Evolutionary conservation across 2,329 filamentous ascomycete species (phyloP), one percentile per base, ranked within the genome.

Genomic region (Aspergillus awamori): DNA sequence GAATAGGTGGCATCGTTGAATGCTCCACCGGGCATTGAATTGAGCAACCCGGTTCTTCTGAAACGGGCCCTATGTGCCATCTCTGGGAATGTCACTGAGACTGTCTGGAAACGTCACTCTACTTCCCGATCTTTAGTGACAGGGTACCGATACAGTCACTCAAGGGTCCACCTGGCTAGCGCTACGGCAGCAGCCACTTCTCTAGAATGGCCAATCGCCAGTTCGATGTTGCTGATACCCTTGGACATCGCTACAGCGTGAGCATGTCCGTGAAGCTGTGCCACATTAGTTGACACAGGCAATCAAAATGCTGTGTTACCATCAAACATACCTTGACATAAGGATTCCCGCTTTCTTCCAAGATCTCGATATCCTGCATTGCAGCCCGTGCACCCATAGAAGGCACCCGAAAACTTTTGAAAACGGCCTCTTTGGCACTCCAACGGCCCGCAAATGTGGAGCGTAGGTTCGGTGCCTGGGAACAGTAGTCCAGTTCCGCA

Each of bases 391-490:
- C 48, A 7, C 64, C 65, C 8, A 36, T 49, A 5, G 62, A 63
- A 1, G 57, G 8, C 2, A 64, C 62, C 13, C 62, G 65, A 4
- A 67, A 55, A 17, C 64, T 64, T 41, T 67, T 67, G 53, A 67
- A 65, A 5, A 66, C 64, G 2, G 65, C 65, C 59, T 99, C 95
- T 83, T 99, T 99, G 43, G 95, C 95, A 70, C 89, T 93, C 95
- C 95, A 99, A 68, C 92, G 63, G 3, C 63, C 63, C 7, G 94
- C 92, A 79, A 97, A 98, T 55, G 92, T 95, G 67, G 93, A 91
- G 73, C 92, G 92, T 1, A 93, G 91, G 74, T 86, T 89, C 3
- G 92, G 81, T 11, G 91, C 88, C 72, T 89, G 87, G 63, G 84
- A 84, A 82, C 95, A 99, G 82, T 98, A 97, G 24, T 85, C 84